Base-by-base conservation (phyloP, 805 yeast genomes). In the Saturnispora zaruensis region DNA sequence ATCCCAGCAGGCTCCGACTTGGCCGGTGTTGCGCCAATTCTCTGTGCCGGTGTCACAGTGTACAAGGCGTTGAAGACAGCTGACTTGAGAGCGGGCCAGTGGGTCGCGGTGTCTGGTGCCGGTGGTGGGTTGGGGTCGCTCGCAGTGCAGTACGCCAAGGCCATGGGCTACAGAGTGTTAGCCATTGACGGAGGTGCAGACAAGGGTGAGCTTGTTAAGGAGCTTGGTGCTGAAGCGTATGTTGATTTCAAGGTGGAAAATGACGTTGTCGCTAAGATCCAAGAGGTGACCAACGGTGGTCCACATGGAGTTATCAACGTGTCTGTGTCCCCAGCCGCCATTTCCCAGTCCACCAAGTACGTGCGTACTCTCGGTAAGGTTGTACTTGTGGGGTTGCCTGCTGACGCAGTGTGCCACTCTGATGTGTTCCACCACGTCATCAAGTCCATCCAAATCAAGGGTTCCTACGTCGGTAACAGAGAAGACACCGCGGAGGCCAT, bases 31-130 rank as follows among this genome's bases (percentile, higher is more conserved):
- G 81, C 95, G 9, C 95, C 96, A 59, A 80, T 87, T 64, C 77
- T 87, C 62, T 87, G 96, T 73, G 96, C 95, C 34, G 96, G 96
- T 69, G 81, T 87, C 67, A 87, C 96, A 38, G 95, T 85, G 51
- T 87, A 87, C 82, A 87, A 86, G 75, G 96, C 95, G 42, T 73
- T 87, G 65, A 86, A 86, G 76, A 83, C 87, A 41, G 86, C 95
- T 49, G 77, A 77, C 51, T 71, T 82, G 62, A 65, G 89, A 41
- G 64, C 89, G n/a, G 90, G 91, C 63, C 81, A 84, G 67, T 84
- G 87, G 87, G 84, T 82, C 57, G 79, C 81, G 52, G 73, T 84
- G 53, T 79, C 88, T 46, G 90, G 90, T 70, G 89, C 89, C 52
- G 87, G 81, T 66, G 90, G 90, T 68, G 90, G 91, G 61, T 75